phyloP scores from a whole-genome alignment of 495 filamentous ascomycete species.

The Penicillium cataractarum region DNA sequence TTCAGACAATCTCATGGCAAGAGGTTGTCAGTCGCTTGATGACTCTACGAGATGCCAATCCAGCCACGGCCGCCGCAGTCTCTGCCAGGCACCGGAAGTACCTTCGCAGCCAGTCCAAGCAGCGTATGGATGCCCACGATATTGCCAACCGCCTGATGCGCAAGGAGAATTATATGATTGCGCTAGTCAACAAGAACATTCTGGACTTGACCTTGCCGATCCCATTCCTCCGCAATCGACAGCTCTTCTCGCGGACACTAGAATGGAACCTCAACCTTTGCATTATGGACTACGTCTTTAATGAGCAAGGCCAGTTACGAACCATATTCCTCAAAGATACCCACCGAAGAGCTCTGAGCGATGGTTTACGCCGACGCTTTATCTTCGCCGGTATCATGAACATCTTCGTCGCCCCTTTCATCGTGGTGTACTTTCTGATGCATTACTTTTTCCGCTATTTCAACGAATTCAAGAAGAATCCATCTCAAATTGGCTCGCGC shows the following conservation, averaged over 20 bases:
- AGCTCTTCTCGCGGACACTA: constrained; percentile 78
- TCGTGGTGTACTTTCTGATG: constrained; percentile 78
- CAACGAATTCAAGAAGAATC: constrained; percentile 93
- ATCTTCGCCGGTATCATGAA: constrained; percentile 83
- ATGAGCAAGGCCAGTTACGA: constrained; percentile 79
- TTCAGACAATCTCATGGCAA: constrained; percentile 97
- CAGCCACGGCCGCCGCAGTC: constrained; percentile 73
- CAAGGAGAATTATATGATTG: constrained; percentile 94
- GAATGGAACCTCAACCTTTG: constrained; percentile 89
- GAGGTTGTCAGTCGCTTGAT: constrained; percentile 89
- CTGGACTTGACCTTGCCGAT: constrained; percentile 83
- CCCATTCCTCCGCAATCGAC: constrained; percentile 77
- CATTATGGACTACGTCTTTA: constrained; percentile 92
- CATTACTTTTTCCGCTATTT: constrained; percentile 93
- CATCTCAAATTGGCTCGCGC: constrained; percentile 77
- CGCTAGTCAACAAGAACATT: constrained; percentile 94
- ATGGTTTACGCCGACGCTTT: constrained; percentile 74
- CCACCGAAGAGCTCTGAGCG: constrained; percentile 76
- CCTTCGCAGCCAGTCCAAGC: constrained; percentile 84
- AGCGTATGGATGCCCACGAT: constrained; percentile 93
- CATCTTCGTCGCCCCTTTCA: constrained; percentile 79
- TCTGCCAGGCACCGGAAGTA: constrained; percentile 64
- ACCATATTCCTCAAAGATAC: constrained; percentile 81
- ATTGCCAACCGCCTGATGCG: constrained; percentile 98
- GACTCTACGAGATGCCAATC: constrained; percentile 82